Conservation (phyloP, 2,329 filamentous ascomycete genomes). For the Cladorrhinum sp. region DNA sequence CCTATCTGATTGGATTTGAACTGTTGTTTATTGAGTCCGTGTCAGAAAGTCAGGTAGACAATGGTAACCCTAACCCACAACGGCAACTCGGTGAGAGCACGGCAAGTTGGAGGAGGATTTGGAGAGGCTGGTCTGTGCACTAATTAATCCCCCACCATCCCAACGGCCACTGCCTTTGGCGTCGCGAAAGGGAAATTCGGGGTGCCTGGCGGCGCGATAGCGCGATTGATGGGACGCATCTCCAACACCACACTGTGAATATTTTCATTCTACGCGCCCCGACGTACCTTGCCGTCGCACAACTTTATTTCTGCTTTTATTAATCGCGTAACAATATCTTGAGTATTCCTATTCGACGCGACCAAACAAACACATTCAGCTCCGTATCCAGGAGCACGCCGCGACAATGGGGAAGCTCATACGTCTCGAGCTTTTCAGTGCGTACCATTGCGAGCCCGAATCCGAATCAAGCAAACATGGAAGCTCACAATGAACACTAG, state of each 20-base stretch:
- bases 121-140: constrained; percentile 13
- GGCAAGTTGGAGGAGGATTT: neutral
- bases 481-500: constrained; percentile 41
- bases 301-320: neutral
- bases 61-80: constrained; percentile 15
- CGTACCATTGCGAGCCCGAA: constrained; percentile 32
- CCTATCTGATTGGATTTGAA: neutral
- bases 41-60: neutral
- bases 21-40: neutral
- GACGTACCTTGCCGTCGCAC: constrained; percentile 10
- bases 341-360: constrained; percentile 13
- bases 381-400: constrained; percentile 20
- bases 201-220: constrained; percentile 18
- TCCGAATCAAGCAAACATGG: neutral
- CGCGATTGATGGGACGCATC: constrained; percentile 1
- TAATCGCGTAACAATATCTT: constrained; percentile 13
- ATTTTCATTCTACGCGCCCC: constrained; percentile 19
- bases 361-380: constrained; percentile 11
- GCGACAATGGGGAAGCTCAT: constrained; percentile 91
- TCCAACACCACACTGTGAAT: constrained; percentile 6
- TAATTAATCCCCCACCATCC: constrained; percentile 19
- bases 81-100: too few species aligned
- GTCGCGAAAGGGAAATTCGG: constrained; percentile 25
- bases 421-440: constrained; percentile 90
- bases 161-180: constrained; percentile 1